phyloP scores from a whole-genome alignment of 768 basidiomycete genomes.

The Sporobolomyces roseus region DNA sequence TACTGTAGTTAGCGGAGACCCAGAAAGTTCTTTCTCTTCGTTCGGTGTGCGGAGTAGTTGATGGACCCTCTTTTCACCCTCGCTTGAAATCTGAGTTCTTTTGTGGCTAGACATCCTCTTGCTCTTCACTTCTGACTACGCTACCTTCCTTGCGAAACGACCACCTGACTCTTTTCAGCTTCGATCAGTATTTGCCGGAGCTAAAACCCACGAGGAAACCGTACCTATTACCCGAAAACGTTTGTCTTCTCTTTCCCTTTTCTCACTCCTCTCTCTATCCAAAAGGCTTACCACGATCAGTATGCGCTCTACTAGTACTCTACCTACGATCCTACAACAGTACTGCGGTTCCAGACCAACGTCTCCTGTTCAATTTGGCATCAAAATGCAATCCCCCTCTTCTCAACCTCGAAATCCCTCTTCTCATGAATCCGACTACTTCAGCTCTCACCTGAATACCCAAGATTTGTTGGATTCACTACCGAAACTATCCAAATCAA shows the following conservation, averaged over 20 bases:
- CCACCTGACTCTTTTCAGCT: too few species aligned
- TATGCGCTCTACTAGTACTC: neutral
- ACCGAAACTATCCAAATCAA: neutral
- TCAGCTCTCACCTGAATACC: neutral
- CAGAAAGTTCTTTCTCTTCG: too few species aligned
- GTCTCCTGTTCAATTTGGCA: conserved; percentile 1
- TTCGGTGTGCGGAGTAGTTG: too few species aligned
- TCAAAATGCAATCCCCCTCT: neutral
- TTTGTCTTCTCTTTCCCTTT: neutral
- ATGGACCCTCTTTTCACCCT: too few species aligned
- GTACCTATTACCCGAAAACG: too few species aligned
- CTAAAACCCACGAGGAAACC: too few species aligned
- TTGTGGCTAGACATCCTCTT: too few species aligned
- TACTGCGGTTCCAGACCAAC: neutral
- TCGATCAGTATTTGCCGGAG: too few species aligned
- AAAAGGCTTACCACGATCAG: neutral
- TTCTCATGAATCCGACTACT: conserved; percentile 3
- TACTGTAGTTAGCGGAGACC: too few species aligned
- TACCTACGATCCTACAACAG: conserved; percentile 3
- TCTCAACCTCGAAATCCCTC: neutral
- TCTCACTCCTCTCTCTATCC: neutral
- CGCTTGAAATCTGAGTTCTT: too few species aligned
- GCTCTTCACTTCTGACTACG: too few species aligned
- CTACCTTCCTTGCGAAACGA: too few species aligned
- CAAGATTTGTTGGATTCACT: neutral